Percentiles rank a stretch among this genome's conserved stretches.
These are phyloP conservation scores for Cucurbitaria berberidis DNA, from an alignment of 2,329 filamentous ascomycete species.

Conservation along the genomic window DNA sequence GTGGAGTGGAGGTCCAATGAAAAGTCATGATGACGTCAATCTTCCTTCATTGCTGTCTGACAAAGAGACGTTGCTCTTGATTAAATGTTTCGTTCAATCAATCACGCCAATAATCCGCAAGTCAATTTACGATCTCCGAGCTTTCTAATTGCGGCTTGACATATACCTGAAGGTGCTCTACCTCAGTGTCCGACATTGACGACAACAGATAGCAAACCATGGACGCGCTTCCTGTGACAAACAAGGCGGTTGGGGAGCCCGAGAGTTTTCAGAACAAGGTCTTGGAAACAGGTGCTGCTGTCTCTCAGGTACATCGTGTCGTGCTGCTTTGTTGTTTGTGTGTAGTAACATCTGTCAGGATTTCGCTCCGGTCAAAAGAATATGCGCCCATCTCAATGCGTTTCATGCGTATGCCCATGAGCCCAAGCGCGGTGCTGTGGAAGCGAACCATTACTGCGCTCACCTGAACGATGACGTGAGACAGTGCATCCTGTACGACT, in stretches of 20 bases:
- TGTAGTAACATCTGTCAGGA: constrained; percentile 50
- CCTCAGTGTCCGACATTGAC: neutral
- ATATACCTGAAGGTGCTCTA: too few relatives aligned
- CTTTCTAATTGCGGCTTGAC: too few relatives aligned
- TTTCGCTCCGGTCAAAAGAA: constrained; percentile 72
- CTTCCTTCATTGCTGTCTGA: too few relatives aligned
- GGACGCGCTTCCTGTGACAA: constrained; percentile 48
- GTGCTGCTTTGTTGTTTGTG: neutral
- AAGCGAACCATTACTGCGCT: constrained; percentile 84
- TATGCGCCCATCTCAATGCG: constrained; percentile 83
- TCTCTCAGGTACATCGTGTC: constrained; percentile 58
- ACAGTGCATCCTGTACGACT: constrained; percentile 86
- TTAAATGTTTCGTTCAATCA: too few relatives aligned
- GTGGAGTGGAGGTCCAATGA: too few relatives aligned
- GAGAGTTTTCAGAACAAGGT: constrained; percentile 62
- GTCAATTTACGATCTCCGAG: too few relatives aligned
- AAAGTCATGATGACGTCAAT: too few relatives aligned
- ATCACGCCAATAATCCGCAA: too few relatives aligned
- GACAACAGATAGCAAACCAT: constrained; percentile 17
- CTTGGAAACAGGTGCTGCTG: constrained; percentile 66
- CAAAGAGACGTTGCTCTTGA: too few relatives aligned
- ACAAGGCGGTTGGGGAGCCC: constrained; percentile 57
- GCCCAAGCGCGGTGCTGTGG: constrained; percentile 66
- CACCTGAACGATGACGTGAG: constrained; percentile 79
- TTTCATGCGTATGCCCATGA: constrained; percentile 83